Evolutionary conservation across 495 filamentous ascomycete genomes (phyloP).

Genomic region (Penicillium maclennaniae): DNA sequence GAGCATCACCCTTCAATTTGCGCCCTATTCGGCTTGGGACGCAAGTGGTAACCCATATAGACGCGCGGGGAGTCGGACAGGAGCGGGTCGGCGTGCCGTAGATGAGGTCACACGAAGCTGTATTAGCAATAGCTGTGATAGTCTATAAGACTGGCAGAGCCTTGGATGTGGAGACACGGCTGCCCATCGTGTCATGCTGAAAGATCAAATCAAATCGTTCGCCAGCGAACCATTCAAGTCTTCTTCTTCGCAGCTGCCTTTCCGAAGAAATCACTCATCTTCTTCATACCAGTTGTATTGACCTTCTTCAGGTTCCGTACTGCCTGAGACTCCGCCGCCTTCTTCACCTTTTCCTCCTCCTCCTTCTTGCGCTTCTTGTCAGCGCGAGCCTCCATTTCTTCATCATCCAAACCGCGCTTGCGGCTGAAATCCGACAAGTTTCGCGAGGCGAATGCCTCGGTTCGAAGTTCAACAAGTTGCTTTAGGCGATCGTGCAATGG

Average conservation of each 20-base stretch:
- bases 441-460: conserved; percentile 64
- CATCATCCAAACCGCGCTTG: conserved; percentile 67
- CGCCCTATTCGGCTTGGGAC: neutral
- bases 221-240: conserved; percentile 17
- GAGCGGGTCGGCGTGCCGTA: too few species aligned
- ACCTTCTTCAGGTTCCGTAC: conserved; percentile 82
- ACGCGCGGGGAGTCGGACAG: neutral
- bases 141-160: neutral
- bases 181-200: neutral
- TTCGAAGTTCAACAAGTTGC: conserved; percentile 58
- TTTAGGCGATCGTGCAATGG: conserved; percentile 65
- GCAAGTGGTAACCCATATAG: neutral
- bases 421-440: conserved; percentile 67
- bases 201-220: neutral
- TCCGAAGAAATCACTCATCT: conserved; percentile 90
- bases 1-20: neutral
- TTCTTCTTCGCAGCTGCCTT: conserved; percentile 54
- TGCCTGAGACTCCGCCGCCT: conserved; percentile 65
- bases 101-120: neutral
- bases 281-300: conserved; percentile 89
- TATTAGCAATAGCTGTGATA: neutral
- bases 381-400: conserved; percentile 50
- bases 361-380: conserved; percentile 66
- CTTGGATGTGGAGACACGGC: neutral
- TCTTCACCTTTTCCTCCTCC: conserved; percentile 73